Conservation (phyloP, 1,284 basidiomycete genomes). For the Moesziomyces sp. region DNA sequence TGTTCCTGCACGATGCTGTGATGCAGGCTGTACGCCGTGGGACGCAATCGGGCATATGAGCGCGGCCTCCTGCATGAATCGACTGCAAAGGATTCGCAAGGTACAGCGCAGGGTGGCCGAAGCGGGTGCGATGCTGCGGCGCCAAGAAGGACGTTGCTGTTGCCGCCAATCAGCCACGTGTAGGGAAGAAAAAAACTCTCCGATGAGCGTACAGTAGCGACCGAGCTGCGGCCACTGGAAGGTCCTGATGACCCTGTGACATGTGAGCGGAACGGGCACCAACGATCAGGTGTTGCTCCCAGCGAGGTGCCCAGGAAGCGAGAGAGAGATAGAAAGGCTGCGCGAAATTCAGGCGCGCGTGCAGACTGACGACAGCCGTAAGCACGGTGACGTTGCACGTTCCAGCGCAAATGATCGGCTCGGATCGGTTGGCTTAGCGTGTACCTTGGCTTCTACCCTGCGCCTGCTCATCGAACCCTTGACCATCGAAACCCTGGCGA, state of each 20-base stretch:
- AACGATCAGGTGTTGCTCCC: too few relatives aligned
- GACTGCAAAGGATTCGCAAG: not conserved
- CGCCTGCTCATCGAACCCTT: not conserved
- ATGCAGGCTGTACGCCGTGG: too few relatives aligned
- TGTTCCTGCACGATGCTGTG: not conserved
- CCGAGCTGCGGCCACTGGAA: too few relatives aligned
- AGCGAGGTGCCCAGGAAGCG: not conserved
- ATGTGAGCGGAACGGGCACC: too few relatives aligned
- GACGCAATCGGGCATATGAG: too few relatives aligned
- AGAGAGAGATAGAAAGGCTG: too few relatives aligned
- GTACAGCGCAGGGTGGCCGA: not conserved
- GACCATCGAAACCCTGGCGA: too few relatives aligned
- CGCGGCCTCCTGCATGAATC: too few relatives aligned
- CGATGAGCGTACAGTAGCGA: too few relatives aligned
- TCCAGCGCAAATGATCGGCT: not conserved
- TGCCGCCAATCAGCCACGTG: not conserved
- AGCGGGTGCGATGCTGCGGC: not conserved
- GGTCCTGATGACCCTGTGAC: too few relatives aligned
- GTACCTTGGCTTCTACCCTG: not conserved
- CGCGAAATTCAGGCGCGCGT: conserved; percentile 5
- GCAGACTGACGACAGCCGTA: conserved; percentile 28
- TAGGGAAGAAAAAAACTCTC: not conserved
- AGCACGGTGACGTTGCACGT: conserved; percentile 38
- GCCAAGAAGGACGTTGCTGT: not conserved
- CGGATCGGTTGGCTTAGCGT: not conserved